Conservation (phyloP, 768 basidiomycete species). For the Kwoniella sp. region DNA sequence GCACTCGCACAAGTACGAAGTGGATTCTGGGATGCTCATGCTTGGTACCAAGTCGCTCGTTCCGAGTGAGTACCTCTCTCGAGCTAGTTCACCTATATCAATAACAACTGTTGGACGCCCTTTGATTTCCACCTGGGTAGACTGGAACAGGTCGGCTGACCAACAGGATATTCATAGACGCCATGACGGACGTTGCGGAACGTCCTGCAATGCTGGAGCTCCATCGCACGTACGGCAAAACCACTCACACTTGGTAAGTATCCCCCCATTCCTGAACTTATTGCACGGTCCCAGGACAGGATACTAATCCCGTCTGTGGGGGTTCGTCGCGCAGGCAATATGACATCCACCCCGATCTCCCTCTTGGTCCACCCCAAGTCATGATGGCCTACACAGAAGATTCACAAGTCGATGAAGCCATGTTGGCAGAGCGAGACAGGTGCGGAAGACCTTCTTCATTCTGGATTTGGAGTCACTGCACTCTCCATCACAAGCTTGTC, state of each 20-base stretch:
- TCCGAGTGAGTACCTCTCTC: conserved; percentile 48
- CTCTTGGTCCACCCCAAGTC: conserved; percentile 60
- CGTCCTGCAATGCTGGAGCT: conserved; percentile 59
- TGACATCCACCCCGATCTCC: conserved; percentile 58
- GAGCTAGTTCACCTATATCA: no score
- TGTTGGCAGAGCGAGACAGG: conserved; percentile 55
- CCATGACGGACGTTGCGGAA: conserved; percentile 44
- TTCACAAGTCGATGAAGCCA: conserved; percentile 53
- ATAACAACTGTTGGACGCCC: no score
- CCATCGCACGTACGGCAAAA: conserved; percentile 61
- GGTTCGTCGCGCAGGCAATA: no score
- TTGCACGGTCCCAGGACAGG: no score
- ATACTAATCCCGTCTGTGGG: no score
- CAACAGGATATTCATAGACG: conserved; percentile 29
- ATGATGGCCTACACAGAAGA: conserved; percentile 60
- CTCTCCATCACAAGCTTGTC: no score
- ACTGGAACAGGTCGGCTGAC: no score
- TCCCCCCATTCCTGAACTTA: not conserved
- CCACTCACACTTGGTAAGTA: conserved; percentile 48
- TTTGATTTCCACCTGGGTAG: no score
- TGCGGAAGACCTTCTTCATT: conserved; percentile 23
- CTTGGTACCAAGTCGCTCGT: conserved; percentile 46
- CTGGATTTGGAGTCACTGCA: no score
- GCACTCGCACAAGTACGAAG: conserved; percentile 61
- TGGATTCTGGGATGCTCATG: conserved; percentile 49